Conservation (phyloP, 257 asterid species). For the Solanum commersonii region DNA sequence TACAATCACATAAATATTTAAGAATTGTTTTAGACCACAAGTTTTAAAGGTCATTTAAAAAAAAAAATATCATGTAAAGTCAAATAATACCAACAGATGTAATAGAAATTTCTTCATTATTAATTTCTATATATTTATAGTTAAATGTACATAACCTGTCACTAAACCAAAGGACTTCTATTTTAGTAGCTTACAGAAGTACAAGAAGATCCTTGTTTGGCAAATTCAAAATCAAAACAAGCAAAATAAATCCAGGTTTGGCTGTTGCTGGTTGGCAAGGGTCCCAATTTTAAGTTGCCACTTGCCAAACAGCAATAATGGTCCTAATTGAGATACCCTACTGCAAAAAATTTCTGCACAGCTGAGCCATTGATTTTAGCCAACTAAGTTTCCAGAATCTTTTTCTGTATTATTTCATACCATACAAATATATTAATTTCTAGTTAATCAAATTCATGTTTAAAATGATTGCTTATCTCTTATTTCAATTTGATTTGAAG, state of each 20-base stretch:
- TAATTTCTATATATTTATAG: neutral
- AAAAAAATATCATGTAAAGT: too few relatives aligned
- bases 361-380: neutral
- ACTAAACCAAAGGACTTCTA: neutral
- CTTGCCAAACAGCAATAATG: neutral
- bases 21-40: too few relatives aligned
- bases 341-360: neutral
- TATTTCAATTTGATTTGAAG: neutral
- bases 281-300: neutral
- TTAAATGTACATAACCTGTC: neutral
- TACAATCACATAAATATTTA: too few relatives aligned
- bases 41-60: fast-evolving
- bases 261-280: neutral
- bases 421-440: neutral
- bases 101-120: neutral
- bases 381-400: neutral
- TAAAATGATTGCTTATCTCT: neutral
- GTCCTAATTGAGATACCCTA: neutral
- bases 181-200: neutral
- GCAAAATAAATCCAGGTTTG: neutral
- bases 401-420: neutral
- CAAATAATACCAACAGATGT: neutral
- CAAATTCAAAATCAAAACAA: neutral
- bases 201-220: neutral
- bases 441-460: neutral